Evolutionary conservation across 2,329 filamentous ascomycete species (phyloP), one percentile per base, ranked within the genome.

Genomic region (Cordyceps militaris): DNA sequence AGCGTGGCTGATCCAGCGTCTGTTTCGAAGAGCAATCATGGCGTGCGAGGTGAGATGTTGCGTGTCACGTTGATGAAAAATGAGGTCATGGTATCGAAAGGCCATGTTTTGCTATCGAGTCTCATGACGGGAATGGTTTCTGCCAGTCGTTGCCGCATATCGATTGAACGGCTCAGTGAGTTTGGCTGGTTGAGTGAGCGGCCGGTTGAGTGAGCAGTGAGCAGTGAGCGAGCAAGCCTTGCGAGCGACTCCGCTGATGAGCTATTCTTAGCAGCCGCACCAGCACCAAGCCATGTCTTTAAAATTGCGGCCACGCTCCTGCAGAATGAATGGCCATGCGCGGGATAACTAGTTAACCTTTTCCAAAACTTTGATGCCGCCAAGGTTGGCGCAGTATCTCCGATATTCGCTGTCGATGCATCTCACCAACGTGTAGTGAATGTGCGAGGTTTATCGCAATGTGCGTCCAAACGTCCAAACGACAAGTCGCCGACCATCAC

Each of bases 211-310:
- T 10, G 3, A 47, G 44, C n/a, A n/a, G 46, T 34, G 5, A 32
- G 5, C 10, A 10, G 32, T 50, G 32, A 34, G 47, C 16, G 3
- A 47, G 44, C 9, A 1, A 34, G 14, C 11, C 16, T 1, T 30
- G 44, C 9, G 2, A 34, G 14, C 11, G 24, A 32, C 50, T 30
- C 50, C 50, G 53, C 53, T 23, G 24, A 26, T 23, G 24, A 26
- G 42, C 53, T 56, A 56, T 56, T 48, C 43, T 56, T 56, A 56
- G 53, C 43, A 55, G 13, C 14, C 16, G 40, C 51, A 44, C 34
- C 23, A n/a, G 21, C 38, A 55, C 51, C 38, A 8, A 34, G 24
- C 49, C 47, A 38, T 28, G 32, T 19, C 32, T 38, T 13, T 21
- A 13, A 30, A 24, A 42, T 19, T 19, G 44, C 19, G 50, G 28